phyloP scores from a whole-genome alignment of 2,329 filamentous ascomycete genomes.

The Aspergillus sp. region DNA sequence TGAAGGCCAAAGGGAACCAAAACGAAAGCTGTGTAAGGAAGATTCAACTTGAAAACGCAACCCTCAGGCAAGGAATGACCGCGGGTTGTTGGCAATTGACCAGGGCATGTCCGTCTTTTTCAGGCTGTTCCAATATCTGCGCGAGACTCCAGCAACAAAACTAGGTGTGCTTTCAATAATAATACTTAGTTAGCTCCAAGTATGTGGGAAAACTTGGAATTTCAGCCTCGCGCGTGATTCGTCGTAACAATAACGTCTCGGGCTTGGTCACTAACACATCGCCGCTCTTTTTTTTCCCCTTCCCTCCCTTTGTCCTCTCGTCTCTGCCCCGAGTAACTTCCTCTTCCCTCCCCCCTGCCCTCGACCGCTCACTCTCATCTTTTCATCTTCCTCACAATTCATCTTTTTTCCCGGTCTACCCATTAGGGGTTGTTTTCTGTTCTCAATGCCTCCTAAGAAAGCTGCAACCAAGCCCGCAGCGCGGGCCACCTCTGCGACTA shows the following conservation, averaged over 20 bases:
- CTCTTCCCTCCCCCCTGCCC: neutral
- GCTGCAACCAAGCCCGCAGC: conserved; percentile 22
- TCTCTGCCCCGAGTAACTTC: neutral
- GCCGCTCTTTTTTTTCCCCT: conserved; percentile 1
- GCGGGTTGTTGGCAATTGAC: no score
- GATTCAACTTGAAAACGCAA: neutral
- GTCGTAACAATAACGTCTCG: conserved; percentile 5
- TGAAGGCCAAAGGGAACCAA: neutral
- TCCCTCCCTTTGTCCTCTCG: conserved; percentile 10
- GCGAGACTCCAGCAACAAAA: neutral
- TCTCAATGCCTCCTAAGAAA: conserved; percentile 33
- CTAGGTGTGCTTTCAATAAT: neutral
- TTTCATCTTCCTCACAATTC: neutral
- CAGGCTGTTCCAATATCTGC: no score
- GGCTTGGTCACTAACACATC: neutral
- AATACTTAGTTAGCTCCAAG: neutral
- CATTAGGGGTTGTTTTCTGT: neutral
- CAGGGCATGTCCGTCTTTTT: no score
- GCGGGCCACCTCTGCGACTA: conserved; percentile 13
- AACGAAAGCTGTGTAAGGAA: neutral
- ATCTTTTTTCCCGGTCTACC: neutral
- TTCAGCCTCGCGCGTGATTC: conserved; percentile 6
- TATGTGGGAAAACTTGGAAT: conserved; percentile 2
- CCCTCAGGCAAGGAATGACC: neutral
- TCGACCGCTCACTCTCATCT: neutral